Conservation (phyloP, 192 early-diverging fungal genomes). For the Coemansia sp. region DNA sequence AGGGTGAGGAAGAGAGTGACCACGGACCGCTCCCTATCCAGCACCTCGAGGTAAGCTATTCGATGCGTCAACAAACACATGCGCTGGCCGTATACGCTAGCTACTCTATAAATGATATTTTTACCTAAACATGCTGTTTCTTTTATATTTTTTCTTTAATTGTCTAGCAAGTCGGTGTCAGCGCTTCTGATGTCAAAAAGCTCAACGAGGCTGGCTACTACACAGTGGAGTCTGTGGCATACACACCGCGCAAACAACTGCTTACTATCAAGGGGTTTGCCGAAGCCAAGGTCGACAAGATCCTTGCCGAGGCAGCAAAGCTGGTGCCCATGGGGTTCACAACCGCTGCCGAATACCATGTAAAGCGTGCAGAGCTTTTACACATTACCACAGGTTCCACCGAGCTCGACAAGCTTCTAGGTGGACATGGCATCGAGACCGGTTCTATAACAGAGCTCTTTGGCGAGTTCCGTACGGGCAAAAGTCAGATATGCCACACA, state of each 20-base stretch:
- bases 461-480: slow-evolving; percentile 98
- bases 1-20: slow-evolving; percentile 53
- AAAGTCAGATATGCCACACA: slow-evolving; percentile 95
- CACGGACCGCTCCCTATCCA: slow-evolving; percentile 57
- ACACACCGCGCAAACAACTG: slow-evolving; percentile 84
- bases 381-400: slow-evolving; percentile 87
- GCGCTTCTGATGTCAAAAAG: slow-evolving; percentile 75
- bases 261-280: slow-evolving; percentile 92
- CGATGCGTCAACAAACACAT: neutral
- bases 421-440: slow-evolving; percentile 91
- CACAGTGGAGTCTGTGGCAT: slow-evolving; percentile 93
- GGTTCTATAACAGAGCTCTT: slow-evolving; percentile 97
- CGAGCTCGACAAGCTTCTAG: slow-evolving; percentile 88
- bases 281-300: slow-evolving; percentile 94
- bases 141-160: neutral
- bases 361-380: slow-evolving; percentile 75
- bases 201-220: slow-evolving; percentile 82
- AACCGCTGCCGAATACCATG: slow-evolving; percentile 89
- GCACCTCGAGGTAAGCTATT: slow-evolving; percentile 55
- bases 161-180: slow-evolving; percentile 65
- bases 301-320: slow-evolving; percentile 87
- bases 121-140: neutral
- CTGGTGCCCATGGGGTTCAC: slow-evolving; percentile 94
- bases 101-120: too few species aligned
- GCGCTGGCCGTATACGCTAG: too few species aligned